A percentile compares a stretch with the other conserved stretches of the same genome.
phyloP scores from a whole-genome alignment of 148 eudicot genomes.

The Euryodendron excelsum region DNA sequence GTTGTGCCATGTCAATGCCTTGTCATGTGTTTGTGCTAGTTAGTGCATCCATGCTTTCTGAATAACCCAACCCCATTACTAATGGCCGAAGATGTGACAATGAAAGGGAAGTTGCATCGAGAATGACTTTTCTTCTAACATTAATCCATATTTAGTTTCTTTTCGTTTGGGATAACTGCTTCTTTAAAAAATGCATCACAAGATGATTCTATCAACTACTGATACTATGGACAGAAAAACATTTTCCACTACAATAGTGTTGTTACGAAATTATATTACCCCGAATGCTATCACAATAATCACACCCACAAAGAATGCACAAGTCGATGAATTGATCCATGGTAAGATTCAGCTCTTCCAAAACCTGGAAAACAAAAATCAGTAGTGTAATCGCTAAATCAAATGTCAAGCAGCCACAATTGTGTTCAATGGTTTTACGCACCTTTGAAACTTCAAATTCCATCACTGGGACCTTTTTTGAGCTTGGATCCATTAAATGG shows the following conservation, averaged over 20 bases:
- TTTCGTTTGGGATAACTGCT: neutral
- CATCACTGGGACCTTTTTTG: constrained; percentile 95
- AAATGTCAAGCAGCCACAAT: neutral
- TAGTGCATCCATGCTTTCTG: neutral
- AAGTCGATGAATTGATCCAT: constrained; percentile 99
- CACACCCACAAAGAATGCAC: constrained; percentile 98
- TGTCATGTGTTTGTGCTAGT: neutral
- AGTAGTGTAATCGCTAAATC: neutral
- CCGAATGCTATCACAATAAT: constrained; percentile 92
- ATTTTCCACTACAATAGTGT: neutral
- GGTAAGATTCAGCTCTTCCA: constrained; percentile 83
- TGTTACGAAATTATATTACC: constrained; percentile 37
- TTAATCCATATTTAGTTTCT: neutral
- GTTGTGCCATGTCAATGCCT: neutral
- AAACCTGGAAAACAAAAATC: constrained; percentile 51
- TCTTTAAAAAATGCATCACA: neutral
- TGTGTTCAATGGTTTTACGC: constrained; percentile 2
- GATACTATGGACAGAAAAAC: neutral
- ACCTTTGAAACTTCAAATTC: constrained; percentile 98
- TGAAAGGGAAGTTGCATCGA: neutral
- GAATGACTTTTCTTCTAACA: neutral
- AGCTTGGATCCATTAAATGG: constrained; percentile 97
- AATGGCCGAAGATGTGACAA: neutral
- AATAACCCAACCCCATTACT: neutral
- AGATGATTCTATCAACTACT: neutral